Percentiles rank a stretch among this genome's conserved stretches.
These are phyloP conservation scores for Brassica rapa DNA, from an alignment of 345 rosid species.

Conservation along the genomic window DNA sequence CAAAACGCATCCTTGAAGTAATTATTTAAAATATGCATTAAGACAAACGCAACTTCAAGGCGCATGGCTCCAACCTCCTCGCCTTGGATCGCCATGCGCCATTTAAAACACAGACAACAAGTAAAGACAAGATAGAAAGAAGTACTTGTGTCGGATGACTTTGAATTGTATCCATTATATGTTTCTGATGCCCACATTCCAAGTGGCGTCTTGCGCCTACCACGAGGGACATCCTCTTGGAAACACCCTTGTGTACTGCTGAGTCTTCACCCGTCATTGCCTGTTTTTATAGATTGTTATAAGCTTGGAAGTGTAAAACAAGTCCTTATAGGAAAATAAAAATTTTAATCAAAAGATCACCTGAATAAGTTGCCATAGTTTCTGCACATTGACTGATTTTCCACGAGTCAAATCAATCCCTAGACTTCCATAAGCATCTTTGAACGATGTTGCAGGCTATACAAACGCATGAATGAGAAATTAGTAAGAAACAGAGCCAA, in stretches of 20 bases:
- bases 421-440: constrained; percentile 68
- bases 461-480: constrained; percentile 22
- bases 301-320: constrained; percentile 7
- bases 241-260: constrained; percentile 50
- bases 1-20: constrained; percentile 9
- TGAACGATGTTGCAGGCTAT: constrained; percentile 85
- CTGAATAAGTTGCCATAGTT: constrained; percentile 98
- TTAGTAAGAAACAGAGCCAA: constrained; percentile 25
- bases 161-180: constrained; percentile 87
- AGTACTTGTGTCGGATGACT: constrained; percentile 93
- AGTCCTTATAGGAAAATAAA: constrained; percentile 3
- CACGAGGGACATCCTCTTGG: constrained; percentile 76
- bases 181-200: constrained; percentile 91
- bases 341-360: constrained; percentile 38
- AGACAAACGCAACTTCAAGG: neutral
- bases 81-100: no score
- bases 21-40: constrained; percentile 4
- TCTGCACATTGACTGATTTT: constrained; percentile 90
- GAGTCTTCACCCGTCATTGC: constrained; percentile 76
- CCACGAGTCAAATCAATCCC: constrained; percentile 55
- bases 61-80: neutral
- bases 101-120: neutral
- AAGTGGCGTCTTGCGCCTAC: constrained; percentile 90
- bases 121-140: neutral
- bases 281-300: constrained; percentile 44